Evolutionary conservation across 768 basidiomycete species (phyloP).

Genomic region (Russula vinacea): DNA sequence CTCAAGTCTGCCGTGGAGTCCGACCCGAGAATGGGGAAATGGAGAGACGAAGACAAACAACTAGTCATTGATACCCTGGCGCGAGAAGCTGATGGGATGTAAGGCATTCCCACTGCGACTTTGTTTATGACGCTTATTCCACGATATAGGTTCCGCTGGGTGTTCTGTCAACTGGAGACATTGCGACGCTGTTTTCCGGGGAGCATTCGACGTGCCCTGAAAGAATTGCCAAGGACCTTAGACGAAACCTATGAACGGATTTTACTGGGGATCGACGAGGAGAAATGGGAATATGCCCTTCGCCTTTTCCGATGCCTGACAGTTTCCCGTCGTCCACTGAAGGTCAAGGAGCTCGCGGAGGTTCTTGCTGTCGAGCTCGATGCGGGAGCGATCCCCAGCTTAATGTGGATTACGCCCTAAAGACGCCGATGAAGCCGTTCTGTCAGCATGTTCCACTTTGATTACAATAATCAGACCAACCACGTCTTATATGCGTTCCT

Average conservation of each 20-base stretch:
- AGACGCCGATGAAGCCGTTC: slow-evolving; percentile 1
- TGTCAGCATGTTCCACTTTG: slow-evolving; percentile 9
- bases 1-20: slow-evolving; percentile 4
- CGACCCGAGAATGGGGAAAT: background rate
- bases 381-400: background rate
- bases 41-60: background rate
- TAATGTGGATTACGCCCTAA: slow-evolving; percentile 3
- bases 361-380: slow-evolving; percentile 2
- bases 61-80: slow-evolving; percentile 6
- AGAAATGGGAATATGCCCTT: slow-evolving; percentile 6
- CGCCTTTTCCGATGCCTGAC: slow-evolving; percentile 5
- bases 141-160: slow-evolving; percentile 4
- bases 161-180: slow-evolving; percentile 1
- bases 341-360: background rate
- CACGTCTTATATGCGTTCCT: no score
- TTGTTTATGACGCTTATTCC: background rate
- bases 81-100: slow-evolving; percentile 3
- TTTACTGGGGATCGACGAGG: slow-evolving; percentile 6
- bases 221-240: background rate
- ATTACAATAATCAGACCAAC: background rate
- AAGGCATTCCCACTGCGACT: background rate
- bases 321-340: background rate
- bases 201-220: slow-evolving; percentile 1
- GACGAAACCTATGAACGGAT: slow-evolving; percentile 2
- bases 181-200: slow-evolving; percentile 1